These are phyloP conservation scores for Kluyveromyces sp. DNA, from an alignment of 1,139 yeast species.

Conservation along the genomic window DNA sequence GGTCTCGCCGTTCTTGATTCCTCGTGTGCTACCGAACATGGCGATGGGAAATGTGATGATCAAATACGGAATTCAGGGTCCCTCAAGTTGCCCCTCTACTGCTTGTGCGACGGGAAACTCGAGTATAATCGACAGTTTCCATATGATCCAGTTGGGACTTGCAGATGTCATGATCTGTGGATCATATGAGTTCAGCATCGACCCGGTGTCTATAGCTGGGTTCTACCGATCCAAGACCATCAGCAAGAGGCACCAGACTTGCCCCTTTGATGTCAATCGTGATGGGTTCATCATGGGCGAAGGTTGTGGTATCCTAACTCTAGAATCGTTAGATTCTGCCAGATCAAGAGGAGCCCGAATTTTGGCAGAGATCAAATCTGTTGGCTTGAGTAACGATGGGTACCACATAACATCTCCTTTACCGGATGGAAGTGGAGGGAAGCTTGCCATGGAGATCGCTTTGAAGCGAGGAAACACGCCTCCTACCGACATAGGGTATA, in stretches of 20 bases:
- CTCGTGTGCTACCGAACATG: conserved; percentile 81
- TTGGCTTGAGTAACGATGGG: conserved; percentile 90
- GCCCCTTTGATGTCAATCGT: conserved; percentile 79
- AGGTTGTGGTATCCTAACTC: conserved; percentile 75
- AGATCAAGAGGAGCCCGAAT: conserved; percentile 54
- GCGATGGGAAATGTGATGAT: conserved; percentile 91
- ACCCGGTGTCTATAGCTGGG: conserved; percentile 84
- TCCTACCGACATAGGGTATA: conserved; percentile 53
- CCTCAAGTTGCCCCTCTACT: conserved; percentile 81
- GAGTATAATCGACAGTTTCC: conserved; percentile 86
- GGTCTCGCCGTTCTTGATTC: conserved; percentile 81
- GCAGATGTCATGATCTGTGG: conserved; percentile 90
- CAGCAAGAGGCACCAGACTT: conserved; percentile 58
- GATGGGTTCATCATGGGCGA: conserved; percentile 91
- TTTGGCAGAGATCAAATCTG: conserved; percentile 77
- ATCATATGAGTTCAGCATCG: conserved; percentile 81
- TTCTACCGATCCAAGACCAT: conserved; percentile 86
- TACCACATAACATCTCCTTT: conserved; percentile 89
- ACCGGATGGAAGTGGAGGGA: conserved; percentile 79
- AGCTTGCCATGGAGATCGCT: conserved; percentile 75
- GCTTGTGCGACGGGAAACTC: conserved; percentile 98
- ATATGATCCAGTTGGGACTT: conserved; percentile 71
- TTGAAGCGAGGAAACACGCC: conserved; percentile 42
- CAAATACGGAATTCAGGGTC: conserved; percentile 68
- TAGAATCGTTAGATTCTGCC: conserved; percentile 79